Evolutionary conservation across 371 early-diverging fungal genomes (phyloP).

Genomic region (Lichtheimia ornata): DNA sequence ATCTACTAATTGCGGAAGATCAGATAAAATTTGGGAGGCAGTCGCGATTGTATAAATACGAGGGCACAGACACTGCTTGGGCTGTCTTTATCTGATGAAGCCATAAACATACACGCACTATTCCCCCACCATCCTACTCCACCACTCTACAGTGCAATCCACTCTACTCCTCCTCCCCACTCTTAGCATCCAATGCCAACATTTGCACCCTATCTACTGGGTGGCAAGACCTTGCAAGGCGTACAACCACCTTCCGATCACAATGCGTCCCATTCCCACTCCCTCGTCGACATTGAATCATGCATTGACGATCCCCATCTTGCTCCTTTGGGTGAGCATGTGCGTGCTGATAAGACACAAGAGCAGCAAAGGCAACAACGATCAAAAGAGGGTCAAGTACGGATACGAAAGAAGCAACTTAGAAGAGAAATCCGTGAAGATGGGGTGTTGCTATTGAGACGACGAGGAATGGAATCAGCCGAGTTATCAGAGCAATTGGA

Average conservation of each 20-base stretch:
- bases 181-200: slow-evolving; percentile 9
- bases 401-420: slow-evolving; percentile 17
- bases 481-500: slow-evolving; percentile 44
- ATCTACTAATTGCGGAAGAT: too few species aligned
- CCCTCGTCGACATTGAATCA: slow-evolving; percentile 57
- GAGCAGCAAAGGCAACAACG: not conserved
- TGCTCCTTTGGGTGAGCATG: slow-evolving; percentile 60
- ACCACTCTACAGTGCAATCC: not conserved
- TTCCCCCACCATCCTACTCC: too few species aligned
- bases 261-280: slow-evolving; percentile 19
- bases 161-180: not conserved
- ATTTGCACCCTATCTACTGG: slow-evolving; percentile 26
- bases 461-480: slow-evolving; percentile 41
- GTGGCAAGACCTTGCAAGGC: slow-evolving; percentile 39
- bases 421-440: slow-evolving; percentile 13
- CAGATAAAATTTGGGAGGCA: too few species aligned
- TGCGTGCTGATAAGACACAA: slow-evolving; percentile 11
- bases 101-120: too few species aligned
- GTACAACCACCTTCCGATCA: slow-evolving; percentile 38
- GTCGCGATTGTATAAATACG: not conserved
- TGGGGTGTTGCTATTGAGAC: slow-evolving; percentile 49
- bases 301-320: slow-evolving; percentile 62
- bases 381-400: slow-evolving; percentile 15
- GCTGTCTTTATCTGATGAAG: slow-evolving; percentile 9
- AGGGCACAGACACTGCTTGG: slow-evolving; percentile 7